A percentile compares a stretch with the other conserved stretches of the same genome.
These are phyloP conservation scores for Tricholoma hemisulphureum DNA, from an alignment of 768 basidiomycete species.

Conservation along the genomic window DNA sequence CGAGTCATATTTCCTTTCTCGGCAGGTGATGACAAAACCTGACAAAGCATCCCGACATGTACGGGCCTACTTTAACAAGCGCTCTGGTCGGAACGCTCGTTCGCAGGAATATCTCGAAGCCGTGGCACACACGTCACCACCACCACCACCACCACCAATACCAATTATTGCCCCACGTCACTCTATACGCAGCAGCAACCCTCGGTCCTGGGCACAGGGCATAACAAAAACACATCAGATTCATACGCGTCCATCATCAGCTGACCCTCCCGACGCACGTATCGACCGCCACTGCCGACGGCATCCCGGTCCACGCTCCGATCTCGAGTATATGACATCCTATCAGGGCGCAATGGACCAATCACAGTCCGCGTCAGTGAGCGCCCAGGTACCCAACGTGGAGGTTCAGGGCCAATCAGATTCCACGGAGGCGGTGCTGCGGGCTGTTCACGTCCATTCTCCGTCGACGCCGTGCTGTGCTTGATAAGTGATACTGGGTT, in stretches of 20 bases:
- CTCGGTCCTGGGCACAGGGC: not conserved
- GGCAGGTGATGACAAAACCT: not conserved
- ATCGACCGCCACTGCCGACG: not conserved
- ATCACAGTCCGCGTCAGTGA: not conserved
- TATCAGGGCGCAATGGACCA: not conserved
- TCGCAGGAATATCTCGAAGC: too few relatives aligned
- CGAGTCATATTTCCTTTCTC: conserved; percentile 1
- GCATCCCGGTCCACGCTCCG: not conserved
- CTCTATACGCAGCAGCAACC: too few relatives aligned
- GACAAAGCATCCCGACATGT: not conserved
- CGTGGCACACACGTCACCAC: not conserved
- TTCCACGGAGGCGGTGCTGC: not conserved
- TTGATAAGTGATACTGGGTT: too few relatives aligned
- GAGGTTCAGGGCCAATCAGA: not conserved
- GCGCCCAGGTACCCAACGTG: not conserved
- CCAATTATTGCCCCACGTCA: not conserved
- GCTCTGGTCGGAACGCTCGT: too few relatives aligned
- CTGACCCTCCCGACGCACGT: not conserved
- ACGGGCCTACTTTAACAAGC: not conserved
- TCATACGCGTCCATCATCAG: not conserved
- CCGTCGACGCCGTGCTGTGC: too few relatives aligned
- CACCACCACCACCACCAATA: too few relatives aligned
- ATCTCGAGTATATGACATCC: not conserved
- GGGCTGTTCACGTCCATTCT: too few relatives aligned
- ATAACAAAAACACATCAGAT: too few relatives aligned